Evolutionary conservation across 2,329 filamentous ascomycete genomes (phyloP).

Genomic region (Hirsutella minnesotensis): DNA sequence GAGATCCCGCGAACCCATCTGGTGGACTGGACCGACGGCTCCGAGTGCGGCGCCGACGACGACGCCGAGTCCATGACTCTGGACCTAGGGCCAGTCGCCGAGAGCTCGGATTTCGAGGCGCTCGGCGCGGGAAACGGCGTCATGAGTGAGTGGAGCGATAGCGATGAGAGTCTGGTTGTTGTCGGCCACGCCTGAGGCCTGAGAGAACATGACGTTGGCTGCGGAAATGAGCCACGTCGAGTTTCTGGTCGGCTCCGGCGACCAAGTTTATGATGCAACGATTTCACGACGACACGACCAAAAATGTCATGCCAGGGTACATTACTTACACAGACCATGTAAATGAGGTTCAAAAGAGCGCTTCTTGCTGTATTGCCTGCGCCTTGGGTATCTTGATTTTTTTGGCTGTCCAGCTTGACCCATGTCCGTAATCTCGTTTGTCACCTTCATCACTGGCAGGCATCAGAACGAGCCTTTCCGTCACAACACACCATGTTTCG

Average conservation of each 20-base stretch:
- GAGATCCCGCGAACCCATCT: not conserved
- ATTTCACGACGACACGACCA: no score
- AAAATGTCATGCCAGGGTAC: no score
- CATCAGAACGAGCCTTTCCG: not conserved
- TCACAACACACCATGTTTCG: not conserved
- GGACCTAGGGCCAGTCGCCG: slow-evolving; percentile 1
- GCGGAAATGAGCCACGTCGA: no score
- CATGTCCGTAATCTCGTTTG: not conserved
- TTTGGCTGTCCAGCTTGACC: no score
- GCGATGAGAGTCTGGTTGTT: slow-evolving; percentile 6
- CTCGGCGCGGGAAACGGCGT: slow-evolving; percentile 1
- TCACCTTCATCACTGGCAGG: not conserved
- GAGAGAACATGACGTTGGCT: no score
- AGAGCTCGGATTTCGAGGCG: not conserved
- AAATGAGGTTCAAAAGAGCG: not conserved
- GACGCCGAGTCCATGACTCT: not conserved
- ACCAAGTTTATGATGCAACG: no score
- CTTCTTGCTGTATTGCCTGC: not conserved
- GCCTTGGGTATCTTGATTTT: not conserved
- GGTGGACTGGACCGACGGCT: not conserved
- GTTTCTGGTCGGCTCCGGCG: no score
- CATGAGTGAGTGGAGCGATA: slow-evolving; percentile 5
- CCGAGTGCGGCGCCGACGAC: slow-evolving; percentile 4
- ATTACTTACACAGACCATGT: no score
- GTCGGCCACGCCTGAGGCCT: not conserved